phyloP scores from a whole-genome alignment of 768 basidiomycete genomes.

The Agrocybe praecox region DNA sequence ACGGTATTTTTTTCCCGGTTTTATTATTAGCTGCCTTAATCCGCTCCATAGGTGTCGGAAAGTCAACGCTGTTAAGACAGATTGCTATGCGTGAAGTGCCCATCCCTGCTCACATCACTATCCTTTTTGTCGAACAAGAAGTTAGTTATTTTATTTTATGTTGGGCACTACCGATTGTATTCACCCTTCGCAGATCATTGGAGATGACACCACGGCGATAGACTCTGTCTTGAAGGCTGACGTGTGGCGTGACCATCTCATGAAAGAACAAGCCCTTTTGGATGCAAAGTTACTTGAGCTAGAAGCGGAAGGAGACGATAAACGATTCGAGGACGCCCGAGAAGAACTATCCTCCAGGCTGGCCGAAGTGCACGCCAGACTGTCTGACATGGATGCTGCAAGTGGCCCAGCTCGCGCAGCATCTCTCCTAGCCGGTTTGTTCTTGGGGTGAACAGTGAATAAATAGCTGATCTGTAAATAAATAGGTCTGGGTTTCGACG shows the following conservation, averaged over 20 bases:
- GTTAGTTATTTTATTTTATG: conserved; percentile 37
- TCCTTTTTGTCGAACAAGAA: conserved; percentile 98
- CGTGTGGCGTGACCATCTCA: conserved; percentile 93
- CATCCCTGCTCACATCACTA: conserved; percentile 93
- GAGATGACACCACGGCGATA: conserved; percentile 90
- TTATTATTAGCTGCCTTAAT: background rate
- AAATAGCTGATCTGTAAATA: background rate
- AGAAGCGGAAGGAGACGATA: conserved; percentile 76
- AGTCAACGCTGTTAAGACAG: conserved; percentile 93
- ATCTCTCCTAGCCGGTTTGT: conserved; percentile 78
- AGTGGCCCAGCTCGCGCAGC: conserved; percentile 96
- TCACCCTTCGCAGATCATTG: conserved; percentile 63
- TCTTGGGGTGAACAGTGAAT: too few relatives aligned
- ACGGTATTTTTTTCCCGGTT: conserved; percentile 46
- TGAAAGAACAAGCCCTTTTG: conserved; percentile 80
- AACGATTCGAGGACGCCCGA: conserved; percentile 79
- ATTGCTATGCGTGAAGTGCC: conserved; percentile 95
- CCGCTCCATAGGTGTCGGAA: conserved; percentile 74
- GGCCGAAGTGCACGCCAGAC: conserved; percentile 84
- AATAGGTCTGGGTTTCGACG: conserved; percentile 87
- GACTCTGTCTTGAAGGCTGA: conserved; percentile 99
- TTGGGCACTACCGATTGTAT: background rate
- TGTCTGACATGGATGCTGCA: conserved; percentile 99
- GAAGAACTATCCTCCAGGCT: conserved; percentile 83
- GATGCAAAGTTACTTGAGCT: conserved; percentile 74